A percentile compares a stretch with the other conserved stretches of the same genome.
Conservation (phyloP, 495 filamentous ascomycete species). For the Podospora tetraspora region DNA sequence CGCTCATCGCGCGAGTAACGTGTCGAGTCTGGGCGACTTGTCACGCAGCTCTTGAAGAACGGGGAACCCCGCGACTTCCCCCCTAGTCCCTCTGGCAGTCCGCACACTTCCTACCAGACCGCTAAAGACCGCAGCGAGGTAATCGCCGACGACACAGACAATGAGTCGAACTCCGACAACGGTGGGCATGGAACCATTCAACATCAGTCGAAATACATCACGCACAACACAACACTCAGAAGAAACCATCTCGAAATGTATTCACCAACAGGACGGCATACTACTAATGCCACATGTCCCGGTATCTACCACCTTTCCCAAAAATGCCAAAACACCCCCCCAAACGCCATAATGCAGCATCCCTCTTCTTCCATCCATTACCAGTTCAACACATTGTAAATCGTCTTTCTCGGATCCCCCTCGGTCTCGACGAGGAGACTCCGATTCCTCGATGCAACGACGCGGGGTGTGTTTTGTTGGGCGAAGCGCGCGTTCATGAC, state of each 20-base stretch:
- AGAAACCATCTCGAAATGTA: not conserved
- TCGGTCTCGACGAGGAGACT: slow-evolving; percentile 28
- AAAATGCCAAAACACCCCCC: not conserved
- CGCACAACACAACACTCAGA: too few relatives aligned
- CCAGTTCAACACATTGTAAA: slow-evolving; percentile 38
- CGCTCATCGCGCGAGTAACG: too few relatives aligned
- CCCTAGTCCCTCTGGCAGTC: too few relatives aligned
- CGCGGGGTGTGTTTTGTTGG: slow-evolving; percentile 37
- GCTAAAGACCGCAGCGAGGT: too few relatives aligned
- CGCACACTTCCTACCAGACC: too few relatives aligned
- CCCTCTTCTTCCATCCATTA: not conserved
- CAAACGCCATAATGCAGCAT: not conserved
- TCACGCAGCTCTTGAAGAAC: too few relatives aligned
- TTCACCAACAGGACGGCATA: not conserved
- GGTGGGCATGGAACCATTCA: too few relatives aligned
- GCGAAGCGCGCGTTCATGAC: slow-evolving; percentile 38
- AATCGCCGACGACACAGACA: too few relatives aligned
- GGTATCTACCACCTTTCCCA: not conserved
- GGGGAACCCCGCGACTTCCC: too few relatives aligned
- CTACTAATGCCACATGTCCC: not conserved
- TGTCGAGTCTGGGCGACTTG: too few relatives aligned
- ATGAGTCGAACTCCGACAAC: too few relatives aligned
- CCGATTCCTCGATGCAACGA: slow-evolving; percentile 28
- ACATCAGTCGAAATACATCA: too few relatives aligned
- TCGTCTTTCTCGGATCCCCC: slow-evolving; percentile 36